These are phyloP conservation scores for Centella asiatica DNA, from an alignment of 129 eudicot species.

Conservation along the genomic window DNA sequence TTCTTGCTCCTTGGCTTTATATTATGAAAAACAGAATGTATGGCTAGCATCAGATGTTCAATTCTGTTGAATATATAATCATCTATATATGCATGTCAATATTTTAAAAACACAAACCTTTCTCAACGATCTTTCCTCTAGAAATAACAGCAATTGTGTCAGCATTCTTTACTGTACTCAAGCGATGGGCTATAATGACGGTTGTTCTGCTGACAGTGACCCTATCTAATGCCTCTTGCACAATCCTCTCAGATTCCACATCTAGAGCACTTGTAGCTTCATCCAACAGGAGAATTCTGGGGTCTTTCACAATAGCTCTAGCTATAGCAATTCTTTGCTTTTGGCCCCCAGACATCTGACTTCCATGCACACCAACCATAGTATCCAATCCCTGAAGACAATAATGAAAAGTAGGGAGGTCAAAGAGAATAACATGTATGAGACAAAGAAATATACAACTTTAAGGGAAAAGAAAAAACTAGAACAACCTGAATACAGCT, in stretches of 20 bases:
- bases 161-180: slow-evolving; percentile 15
- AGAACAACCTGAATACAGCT: no score
- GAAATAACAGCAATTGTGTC: slow-evolving; percentile 9
- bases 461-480: no score
- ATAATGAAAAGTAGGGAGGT: not conserved
- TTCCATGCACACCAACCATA: slow-evolving; percentile 19
- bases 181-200: slow-evolving; percentile 14
- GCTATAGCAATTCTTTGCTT: slow-evolving; percentile 21
- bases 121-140: slow-evolving; percentile 13
- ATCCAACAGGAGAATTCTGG: slow-evolving; percentile 14
- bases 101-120: not conserved
- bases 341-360: slow-evolving; percentile 21
- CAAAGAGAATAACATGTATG: not conserved
- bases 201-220: slow-evolving; percentile 16
- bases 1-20: no score
- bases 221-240: slow-evolving; percentile 17
- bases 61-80: not conserved
- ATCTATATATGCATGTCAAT: not conserved
- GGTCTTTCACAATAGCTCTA: slow-evolving; percentile 17
- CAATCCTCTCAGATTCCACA: slow-evolving; percentile 16
- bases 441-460: not conserved
- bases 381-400: slow-evolving; percentile 14
- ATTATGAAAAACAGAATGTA: no score
- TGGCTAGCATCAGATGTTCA: no score
- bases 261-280: slow-evolving; percentile 24